Base-by-base conservation (phyloP, 495 filamentous ascomycete species). In the Umbilicaria muhlenbergii region DNA sequence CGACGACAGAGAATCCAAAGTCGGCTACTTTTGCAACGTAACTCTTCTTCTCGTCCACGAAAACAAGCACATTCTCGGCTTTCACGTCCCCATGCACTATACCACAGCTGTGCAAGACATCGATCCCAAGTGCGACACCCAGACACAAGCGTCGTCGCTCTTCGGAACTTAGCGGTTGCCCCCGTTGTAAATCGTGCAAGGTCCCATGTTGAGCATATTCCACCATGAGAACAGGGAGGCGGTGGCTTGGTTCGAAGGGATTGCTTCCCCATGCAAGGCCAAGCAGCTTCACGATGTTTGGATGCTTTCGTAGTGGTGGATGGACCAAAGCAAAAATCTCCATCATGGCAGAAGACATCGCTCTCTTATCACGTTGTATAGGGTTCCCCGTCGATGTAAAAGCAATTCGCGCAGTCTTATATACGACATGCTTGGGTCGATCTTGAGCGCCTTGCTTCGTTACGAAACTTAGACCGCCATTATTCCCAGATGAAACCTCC, bases 21-120 rank as follows among this genome's bases (percentile, higher is more conserved):
- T 56, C 54, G 15, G 53, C 53, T 36, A 57, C 40, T 21, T 57
- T 57, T 10, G 56, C 58, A 5, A 46, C 39, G 32, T 51, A 58
- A 11, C 53, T 53, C 1, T 55, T 44, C n/a, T 48, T 48, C 13
- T 38, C 34, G 17, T 47, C 33, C 7, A 35, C 17, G 37, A 64
- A 62, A 21, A 63, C 54, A 21, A 66, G 56, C 13, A 66, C 52
- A 36, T 66, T 66, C 11, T 57, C 53, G 3, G 61, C 58, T 31
- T 66, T 66, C 32, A 66, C 50, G 40, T 66, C 61, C 4, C 61
- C 60, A 40, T 66, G 63, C 15, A 89, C 82, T 18, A 55, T 34
- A 13, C 41, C 36, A 17, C n/a, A 31, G 13, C 13, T 19, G 36
- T 53, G 49, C 12, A 53, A 7, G 31, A 13, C n/a, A 28, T 17